Conservation (phyloP, 2,329 filamentous ascomycete species). For the Cryphonectria japonica region DNA sequence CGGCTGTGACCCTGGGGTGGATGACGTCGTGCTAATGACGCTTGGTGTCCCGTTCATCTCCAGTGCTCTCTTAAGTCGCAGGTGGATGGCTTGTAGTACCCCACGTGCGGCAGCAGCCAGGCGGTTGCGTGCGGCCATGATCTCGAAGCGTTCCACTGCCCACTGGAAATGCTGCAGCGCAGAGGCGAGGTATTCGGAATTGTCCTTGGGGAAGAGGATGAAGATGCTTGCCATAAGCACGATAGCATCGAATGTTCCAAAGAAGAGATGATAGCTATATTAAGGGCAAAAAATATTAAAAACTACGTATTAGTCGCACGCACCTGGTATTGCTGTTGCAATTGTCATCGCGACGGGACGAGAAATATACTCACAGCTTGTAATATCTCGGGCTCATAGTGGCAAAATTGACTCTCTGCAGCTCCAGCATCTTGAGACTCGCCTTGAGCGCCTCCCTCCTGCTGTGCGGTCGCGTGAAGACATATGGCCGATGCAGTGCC, state of each 20-base stretch:
- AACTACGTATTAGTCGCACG: too few relatives aligned
- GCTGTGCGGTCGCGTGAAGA: conserved; percentile 60
- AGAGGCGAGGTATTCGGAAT: conserved; percentile 50
- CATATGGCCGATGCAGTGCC: conserved; percentile 64
- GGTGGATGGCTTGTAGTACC: conserved; percentile 58
- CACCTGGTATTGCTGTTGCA: not conserved
- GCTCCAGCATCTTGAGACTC: conserved; percentile 57
- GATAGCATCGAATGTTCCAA: conserved; percentile 66
- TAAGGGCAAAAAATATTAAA: not conserved
- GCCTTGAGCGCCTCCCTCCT: conserved; percentile 60
- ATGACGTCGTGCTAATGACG: not conserved
- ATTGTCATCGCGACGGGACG: not conserved
- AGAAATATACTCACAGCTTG: conserved; percentile 42
- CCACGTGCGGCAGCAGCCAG: conserved; percentile 58
- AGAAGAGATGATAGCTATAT: conserved; percentile 58
- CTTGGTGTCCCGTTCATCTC: conserved; percentile 34
- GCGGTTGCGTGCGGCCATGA: conserved; percentile 56
- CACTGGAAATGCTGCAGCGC: conserved; percentile 62
- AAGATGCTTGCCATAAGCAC: conserved; percentile 64
- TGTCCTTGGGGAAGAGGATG: conserved; percentile 62
- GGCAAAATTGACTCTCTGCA: conserved; percentile 56
- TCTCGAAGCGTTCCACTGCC: conserved; percentile 61
- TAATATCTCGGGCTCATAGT: conserved; percentile 55
- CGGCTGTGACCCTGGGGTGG: not conserved
- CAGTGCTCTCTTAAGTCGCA: conserved; percentile 56